These are phyloP conservation scores for Cryptosporidium felis DNA, from an alignment of 169 alveolate genomes.

Conservation along the genomic window DNA sequence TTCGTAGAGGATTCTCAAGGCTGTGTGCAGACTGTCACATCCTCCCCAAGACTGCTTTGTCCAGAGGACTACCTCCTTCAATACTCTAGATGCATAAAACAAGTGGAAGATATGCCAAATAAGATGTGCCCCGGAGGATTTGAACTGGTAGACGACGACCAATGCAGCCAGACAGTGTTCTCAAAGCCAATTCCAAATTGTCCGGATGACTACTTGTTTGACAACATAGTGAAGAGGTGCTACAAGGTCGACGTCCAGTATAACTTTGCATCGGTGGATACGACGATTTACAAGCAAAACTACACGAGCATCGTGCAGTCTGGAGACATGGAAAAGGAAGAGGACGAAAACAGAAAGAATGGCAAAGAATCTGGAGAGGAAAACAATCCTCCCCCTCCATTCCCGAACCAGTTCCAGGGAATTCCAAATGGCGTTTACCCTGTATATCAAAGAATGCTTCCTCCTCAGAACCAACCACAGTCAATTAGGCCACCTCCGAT, in stretches of 20 bases:
- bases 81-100: slow-evolving; percentile 66
- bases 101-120: slow-evolving; percentile 65
- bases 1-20: slow-evolving; percentile 60
- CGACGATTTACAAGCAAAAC: slow-evolving; percentile 22
- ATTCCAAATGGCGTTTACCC: slow-evolving; percentile 29
- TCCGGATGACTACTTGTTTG: slow-evolving; percentile 56
- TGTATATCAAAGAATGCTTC: slow-evolving; percentile 51
- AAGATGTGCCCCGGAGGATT: slow-evolving; percentile 69
- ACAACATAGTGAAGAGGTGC: slow-evolving; percentile 61
- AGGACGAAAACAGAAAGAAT: not conserved
- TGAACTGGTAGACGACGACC: slow-evolving; percentile 60
- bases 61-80: slow-evolving; percentile 64
- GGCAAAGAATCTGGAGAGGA: not conserved
- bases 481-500: slow-evolving; percentile 60
- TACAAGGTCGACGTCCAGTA: slow-evolving; percentile 56
- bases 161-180: slow-evolving; percentile 52
- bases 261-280: slow-evolving; percentile 58
- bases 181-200: slow-evolving; percentile 66
- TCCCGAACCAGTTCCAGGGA: not conserved
- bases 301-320: slow-evolving; percentile 29
- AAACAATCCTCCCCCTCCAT: not conserved
- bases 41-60: slow-evolving; percentile 49
- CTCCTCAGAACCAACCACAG: slow-evolving; percentile 56
- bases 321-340: not conserved
- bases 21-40: slow-evolving; percentile 29